phyloP scores from a whole-genome alignment of 2,329 filamentous ascomycete species.

The Colletotrichum liriopes region DNA sequence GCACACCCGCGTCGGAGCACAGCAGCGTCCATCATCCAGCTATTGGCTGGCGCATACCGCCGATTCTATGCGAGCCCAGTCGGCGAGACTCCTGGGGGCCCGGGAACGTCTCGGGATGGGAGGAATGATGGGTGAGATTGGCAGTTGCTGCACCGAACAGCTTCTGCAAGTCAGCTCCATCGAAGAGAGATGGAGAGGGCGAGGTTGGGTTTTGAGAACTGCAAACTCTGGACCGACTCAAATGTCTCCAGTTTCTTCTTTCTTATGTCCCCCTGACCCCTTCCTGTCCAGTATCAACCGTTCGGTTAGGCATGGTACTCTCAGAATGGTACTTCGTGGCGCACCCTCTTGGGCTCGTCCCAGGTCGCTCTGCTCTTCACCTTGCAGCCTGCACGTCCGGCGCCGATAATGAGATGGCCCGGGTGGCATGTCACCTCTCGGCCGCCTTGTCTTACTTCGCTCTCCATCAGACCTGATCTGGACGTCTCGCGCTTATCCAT shows the following conservation, averaged over 20 bases:
- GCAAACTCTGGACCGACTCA: constrained; percentile 18
- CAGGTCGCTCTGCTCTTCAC: constrained; percentile 5
- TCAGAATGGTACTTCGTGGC: constrained; percentile 26
- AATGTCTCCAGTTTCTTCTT: constrained; percentile 13
- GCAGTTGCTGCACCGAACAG: not conserved
- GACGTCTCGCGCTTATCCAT: constrained; percentile 34
- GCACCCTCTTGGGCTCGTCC: constrained; percentile 15
- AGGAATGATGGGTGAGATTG: not conserved
- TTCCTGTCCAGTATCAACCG: constrained; percentile 14
- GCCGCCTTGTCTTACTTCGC: constrained; percentile 8
- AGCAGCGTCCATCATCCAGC: not conserved
- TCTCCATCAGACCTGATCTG: constrained; percentile 27
- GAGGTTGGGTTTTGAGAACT: constrained; percentile 7
- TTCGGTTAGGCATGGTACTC: constrained; percentile 28
- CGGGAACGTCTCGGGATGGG: not conserved
- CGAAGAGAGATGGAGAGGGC: not conserved
- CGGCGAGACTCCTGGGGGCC: not conserved
- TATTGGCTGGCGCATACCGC: constrained; percentile 4
- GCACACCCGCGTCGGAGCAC: not conserved
- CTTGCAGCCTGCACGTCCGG: constrained; percentile 23
- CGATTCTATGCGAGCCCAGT: constrained; percentile 18
- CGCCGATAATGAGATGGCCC: constrained; percentile 20
- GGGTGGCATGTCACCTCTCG: constrained; percentile 3
- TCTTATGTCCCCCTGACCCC: constrained; percentile 4
- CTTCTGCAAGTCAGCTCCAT: constrained; percentile 2